Base-by-base conservation (phyloP, 371 early-diverging fungal genomes). In the Rhizopus stolonifer region DNA sequence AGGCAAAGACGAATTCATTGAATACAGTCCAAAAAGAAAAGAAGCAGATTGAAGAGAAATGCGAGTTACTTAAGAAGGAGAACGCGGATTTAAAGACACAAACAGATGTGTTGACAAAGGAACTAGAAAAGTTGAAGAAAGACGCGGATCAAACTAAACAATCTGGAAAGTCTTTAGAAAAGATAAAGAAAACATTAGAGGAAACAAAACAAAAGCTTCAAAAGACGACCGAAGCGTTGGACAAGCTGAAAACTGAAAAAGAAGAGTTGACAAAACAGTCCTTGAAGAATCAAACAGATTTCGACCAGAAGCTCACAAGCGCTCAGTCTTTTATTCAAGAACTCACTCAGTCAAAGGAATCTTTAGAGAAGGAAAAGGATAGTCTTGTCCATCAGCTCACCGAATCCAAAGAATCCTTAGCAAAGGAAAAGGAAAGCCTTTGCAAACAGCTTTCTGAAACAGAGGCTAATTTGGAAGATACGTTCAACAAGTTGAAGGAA, bases 341-440 rank as follows among this genome's bases (percentile, higher is more conserved):
- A 7, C 5, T 40, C 5, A 21, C 10, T 21, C 19, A 19, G 7
- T 17, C 21, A 17, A 40, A 88, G 80, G 69, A 80, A 70, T 64
- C 66, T 91, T 47, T 96, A 91, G 92, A 82, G 84, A 55, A 77
- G 82, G 57, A 91, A 85, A 63, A 63, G 11, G 43, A 50, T 1
- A 25, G 18, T 0, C 13, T 58, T 9, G 19, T 14, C 7, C 49
- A 62, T 17, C 58, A 62, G 31, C 31, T 62, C 18, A 49, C 52
- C n/a, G 22, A 19, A 19, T 17, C 21, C 8, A 40, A 87, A 81
- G 69, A 80, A 71, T 64, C 67, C 91, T 47, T 96, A 91, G 93
- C 81, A 85, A 55, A 77, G 82, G 57, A 91, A 85, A 63, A 63
- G 13, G 40, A 49, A 1, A 31, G 21, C 0, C 8, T 58, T 8